Percentiles rank a stretch among this genome's conserved stretches.
Conservation (phyloP, 2,329 filamentous ascomycete genomes). For the Sodiomyces alkalinus region DNA sequence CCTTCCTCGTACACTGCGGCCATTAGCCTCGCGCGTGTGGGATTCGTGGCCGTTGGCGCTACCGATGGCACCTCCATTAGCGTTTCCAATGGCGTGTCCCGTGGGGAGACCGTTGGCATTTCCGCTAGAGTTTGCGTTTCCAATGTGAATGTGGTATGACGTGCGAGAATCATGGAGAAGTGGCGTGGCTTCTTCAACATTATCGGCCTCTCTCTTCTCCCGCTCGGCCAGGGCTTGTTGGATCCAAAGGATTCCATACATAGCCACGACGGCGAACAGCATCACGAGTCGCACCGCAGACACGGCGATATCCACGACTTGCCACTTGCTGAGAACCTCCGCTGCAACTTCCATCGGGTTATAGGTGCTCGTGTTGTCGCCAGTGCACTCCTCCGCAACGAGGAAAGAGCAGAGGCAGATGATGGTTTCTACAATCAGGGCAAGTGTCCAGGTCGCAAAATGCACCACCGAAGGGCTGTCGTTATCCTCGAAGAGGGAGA, state of each 20-base stretch:
- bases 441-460: slow-evolving; percentile 62
- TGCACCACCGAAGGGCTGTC: slow-evolving; percentile 71
- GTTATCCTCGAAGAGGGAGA: slow-evolving; percentile 72
- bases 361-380: not conserved
- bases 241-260: slow-evolving; percentile 25
- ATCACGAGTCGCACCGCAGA: slow-evolving; percentile 54
- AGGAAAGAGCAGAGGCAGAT: slow-evolving; percentile 55
- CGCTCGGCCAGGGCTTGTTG: slow-evolving; percentile 23
- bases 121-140: slow-evolving; percentile 7
- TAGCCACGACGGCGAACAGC: slow-evolving; percentile 42
- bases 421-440: slow-evolving; percentile 55
- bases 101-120: slow-evolving; percentile 15
- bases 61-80: slow-evolving; percentile 21
- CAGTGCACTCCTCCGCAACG: slow-evolving; percentile 43
- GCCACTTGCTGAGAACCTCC: slow-evolving; percentile 32
- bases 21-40: slow-evolving; percentile 8
- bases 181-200: slow-evolving; percentile 43
- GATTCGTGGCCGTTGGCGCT: slow-evolving; percentile 20
- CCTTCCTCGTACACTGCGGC: slow-evolving; percentile 7
- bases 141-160: slow-evolving; percentile 20
- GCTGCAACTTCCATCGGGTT: not conserved
- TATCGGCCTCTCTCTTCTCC: slow-evolving; percentile 21
- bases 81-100: no score
- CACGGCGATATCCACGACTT: slow-evolving; percentile 49
- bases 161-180: slow-evolving; percentile 34